Evolutionary conservation across 2,329 filamentous ascomycete species (phyloP), one percentile per base, ranked within the genome.

Genomic region (Diplodia scrobiculata): DNA sequence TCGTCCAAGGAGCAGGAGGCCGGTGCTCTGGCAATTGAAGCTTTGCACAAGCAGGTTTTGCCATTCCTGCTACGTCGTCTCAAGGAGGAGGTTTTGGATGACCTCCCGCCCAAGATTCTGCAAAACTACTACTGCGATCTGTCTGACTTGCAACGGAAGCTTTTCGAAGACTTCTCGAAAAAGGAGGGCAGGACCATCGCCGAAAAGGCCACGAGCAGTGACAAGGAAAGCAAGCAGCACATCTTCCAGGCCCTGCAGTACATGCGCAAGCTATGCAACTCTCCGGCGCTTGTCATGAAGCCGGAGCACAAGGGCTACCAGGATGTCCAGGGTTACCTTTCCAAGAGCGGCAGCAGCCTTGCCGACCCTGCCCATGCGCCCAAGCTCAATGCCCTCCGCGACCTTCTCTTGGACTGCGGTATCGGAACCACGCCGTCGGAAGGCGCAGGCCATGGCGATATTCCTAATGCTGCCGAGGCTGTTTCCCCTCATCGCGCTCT

Each of bases 81-180:
- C 71, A 99, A 99, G 80, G 95, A 99, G 79, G 95, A 99, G 77
- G 95, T 99, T 19, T 83, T 99, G 67, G 91, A 99, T 71, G 95
- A 99, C 73, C 83, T 99, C 9, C 95, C 95, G 1, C 95, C 95
- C 7, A 99, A 99, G 87, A 99, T 99, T 73, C 82, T 99, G 62
- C 95, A 99, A 76, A 99, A 99, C 78, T 99, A 99, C 81, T 99
- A 99, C 80, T 99, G 95, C 77, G 95, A 99, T 74, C 88, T 97
- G 19, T 97, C 92, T 73, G 95, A 99, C 66, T 82, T 99, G 62
- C 95, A 99, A 77, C 91, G 89, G 81, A 96, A 91, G 76, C 85
- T 99, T 0, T 99, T 99, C 72, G 95, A 98, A 52, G 94, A 98
- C 75, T 99, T 99, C 76, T 91, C 89, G 25, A 96, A 91, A 84